Percentiles rank a stretch among this genome's conserved stretches.
Conservation (phyloP, 805 yeast genomes). For the Candida maesae region DNA sequence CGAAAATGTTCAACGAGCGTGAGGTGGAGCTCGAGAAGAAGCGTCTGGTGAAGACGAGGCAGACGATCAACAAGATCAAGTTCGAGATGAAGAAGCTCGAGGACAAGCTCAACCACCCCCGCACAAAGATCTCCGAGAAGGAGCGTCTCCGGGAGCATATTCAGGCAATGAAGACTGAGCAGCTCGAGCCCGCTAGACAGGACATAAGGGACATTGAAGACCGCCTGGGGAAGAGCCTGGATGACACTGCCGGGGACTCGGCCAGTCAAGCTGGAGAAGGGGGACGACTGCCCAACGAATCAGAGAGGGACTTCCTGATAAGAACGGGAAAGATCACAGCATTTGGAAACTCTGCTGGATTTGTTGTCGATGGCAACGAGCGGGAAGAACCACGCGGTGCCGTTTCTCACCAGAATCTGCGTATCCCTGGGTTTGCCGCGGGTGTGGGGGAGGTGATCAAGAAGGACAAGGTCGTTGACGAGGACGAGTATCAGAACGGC, state of each 20-base stretch:
- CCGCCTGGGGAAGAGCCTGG: conserved; percentile 36
- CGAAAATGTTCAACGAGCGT: conserved; percentile 51
- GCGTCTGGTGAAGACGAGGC: conserved; percentile 64
- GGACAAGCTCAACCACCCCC: conserved; percentile 44
- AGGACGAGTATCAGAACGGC: conserved; percentile 20
- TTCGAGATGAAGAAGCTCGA: conserved; percentile 45
- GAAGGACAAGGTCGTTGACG: conserved; percentile 11
- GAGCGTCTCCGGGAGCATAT: conserved; percentile 53
- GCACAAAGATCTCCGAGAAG: conserved; percentile 63
- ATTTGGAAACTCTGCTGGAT: conserved; percentile 68
- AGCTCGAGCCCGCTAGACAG: conserved; percentile 46
- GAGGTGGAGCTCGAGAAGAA: conserved; percentile 72
- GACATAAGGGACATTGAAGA: conserved; percentile 63
- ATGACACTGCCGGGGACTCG: conserved; percentile 3
- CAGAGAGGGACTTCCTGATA: conserved; percentile 73
- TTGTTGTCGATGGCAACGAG: conserved; percentile 37
- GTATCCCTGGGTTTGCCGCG: conserved; percentile 23
- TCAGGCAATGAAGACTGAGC: conserved; percentile 42
- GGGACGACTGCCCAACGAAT: conserved; percentile 57
- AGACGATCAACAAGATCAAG: conserved; percentile 40
- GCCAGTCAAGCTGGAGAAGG: conserved; percentile 10
- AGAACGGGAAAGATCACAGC: conserved; percentile 94
- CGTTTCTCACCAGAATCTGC: conserved; percentile 22
- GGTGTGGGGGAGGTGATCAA: conserved; percentile 13
- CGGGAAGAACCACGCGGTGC: conserved; percentile 10